phyloP scores from a whole-genome alignment of 805 yeast species.

The Clavispora vitiphila region DNA sequence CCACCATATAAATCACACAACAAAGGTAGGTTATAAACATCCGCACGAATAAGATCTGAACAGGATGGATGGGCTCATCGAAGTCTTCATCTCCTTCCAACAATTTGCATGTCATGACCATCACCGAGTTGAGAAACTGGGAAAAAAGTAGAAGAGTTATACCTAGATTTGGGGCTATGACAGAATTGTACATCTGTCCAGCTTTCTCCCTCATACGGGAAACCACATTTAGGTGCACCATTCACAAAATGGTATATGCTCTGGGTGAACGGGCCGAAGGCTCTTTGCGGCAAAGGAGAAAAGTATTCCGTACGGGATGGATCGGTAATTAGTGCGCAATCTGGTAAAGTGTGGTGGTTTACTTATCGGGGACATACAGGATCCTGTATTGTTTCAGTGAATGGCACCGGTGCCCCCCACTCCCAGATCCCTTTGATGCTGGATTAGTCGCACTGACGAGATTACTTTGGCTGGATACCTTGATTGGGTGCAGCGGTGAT shows the following conservation, averaged over 20 bases:
- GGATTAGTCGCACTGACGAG: no score
- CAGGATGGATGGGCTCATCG: constrained; percentile 61
- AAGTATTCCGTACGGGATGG: not conserved
- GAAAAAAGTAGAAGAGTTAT: constrained; percentile 52
- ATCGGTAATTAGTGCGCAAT: not conserved
- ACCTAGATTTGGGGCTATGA: constrained; percentile 35
- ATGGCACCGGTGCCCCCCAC: no score
- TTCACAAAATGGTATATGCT: no score
- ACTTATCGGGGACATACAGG: no score
- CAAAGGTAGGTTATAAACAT: constrained; percentile 67
- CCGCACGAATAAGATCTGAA: constrained; percentile 72
- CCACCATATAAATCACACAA: constrained; percentile 52
- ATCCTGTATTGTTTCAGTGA: no score
- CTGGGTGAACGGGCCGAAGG: no score
- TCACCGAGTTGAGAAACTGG: constrained; percentile 70
- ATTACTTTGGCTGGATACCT: no score
- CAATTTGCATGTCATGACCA: constrained; percentile 74
- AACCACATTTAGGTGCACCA: not conserved
- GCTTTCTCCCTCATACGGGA: not conserved
- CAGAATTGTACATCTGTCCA: constrained; percentile 2
- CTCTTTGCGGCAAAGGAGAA: no score
- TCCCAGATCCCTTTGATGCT: no score
- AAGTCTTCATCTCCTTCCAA: constrained; percentile 61
- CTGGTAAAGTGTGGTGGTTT: not conserved
- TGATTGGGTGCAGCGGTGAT: no score